Evolutionary conservation across 495 filamentous ascomycete species (phyloP), one percentile per base, ranked within the genome.

Genomic region (Xeromyces bisporus): DNA sequence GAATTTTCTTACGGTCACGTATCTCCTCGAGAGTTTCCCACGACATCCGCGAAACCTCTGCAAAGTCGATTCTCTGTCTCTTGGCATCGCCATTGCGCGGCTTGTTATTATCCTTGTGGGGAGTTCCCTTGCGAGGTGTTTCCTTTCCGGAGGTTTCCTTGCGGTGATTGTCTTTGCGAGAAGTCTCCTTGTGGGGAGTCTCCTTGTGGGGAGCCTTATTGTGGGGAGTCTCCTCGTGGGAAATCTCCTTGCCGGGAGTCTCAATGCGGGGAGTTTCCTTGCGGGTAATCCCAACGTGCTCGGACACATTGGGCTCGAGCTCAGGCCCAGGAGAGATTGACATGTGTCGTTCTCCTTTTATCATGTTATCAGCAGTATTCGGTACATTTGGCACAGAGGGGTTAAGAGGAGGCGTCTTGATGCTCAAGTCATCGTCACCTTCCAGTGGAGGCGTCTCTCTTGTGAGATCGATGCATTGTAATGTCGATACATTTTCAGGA

Each of bases 391-490:
- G 7, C 20, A 29, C 29, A 17, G 35, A 38, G 8, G 49, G 50
- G 35, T 52, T 56, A 6, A 55, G 28, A 15, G 46, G 48, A 10
- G 48, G 44, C 0, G 47, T 56, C 20, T 41, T 43, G 12, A 50
- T 39, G 11, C 10, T 31, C 18, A 49, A 26, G 6, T 50, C 46
- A 15, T 50, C 46, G 12, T 50, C 51, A 7, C 21, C 11, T 18
- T 30, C 34, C 12, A 24, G 28, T 11, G 43, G 36, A 15, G 47
- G 42, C n/a, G n/a, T n/a, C 7, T 50, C 46, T 13, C 18, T 28
- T 4, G 53, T 55, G 14, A 59, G 42, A 43, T 59, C 55, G 34
- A 56, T 45, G 10, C 37, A 23, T 6, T 42, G 37, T 12, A 35
- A 21, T 4, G 23, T 21, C 12, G 15, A 3, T n/a, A 28, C 13